Conservation (phyloP, 2,329 filamentous ascomycete genomes). For the Venturia asperata region DNA sequence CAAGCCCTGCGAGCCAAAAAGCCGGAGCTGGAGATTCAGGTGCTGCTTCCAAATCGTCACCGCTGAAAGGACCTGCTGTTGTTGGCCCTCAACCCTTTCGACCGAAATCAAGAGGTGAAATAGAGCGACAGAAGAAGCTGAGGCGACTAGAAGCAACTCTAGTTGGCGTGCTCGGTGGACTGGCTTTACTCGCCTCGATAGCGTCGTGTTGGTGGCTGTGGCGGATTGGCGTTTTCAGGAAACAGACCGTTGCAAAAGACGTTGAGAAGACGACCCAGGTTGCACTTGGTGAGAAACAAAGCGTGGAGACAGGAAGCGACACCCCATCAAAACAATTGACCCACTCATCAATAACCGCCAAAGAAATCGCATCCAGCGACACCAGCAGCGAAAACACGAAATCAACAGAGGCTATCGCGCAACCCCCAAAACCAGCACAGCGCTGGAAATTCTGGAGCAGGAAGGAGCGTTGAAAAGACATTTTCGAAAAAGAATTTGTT, state of each 20-base stretch:
- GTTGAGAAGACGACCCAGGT: neutral
- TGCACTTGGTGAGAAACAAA: neutral
- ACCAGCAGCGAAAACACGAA: neutral
- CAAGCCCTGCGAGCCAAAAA: conserved; percentile 45
- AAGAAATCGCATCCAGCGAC: neutral
- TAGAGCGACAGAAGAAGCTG: neutral
- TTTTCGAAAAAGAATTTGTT: neutral
- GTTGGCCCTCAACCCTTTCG: neutral
- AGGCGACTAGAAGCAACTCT: neutral
- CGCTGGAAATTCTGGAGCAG: neutral
- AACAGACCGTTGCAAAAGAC: neutral
- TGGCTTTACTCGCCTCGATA: neutral
- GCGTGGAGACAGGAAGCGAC: neutral
- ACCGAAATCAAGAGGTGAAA: neutral
- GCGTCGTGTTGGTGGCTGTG: neutral
- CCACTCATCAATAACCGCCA: too few relatives aligned
- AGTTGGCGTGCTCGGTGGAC: neutral
- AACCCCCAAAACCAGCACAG: neutral
- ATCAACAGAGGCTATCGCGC: neutral
- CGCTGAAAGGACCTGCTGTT: neutral
- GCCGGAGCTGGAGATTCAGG: neutral
- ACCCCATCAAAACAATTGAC: neutral
- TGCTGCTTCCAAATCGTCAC: neutral
- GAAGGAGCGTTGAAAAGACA: neutral
- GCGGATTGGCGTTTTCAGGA: neutral